Base-by-base conservation (phyloP, 1,284 basidiomycete species). In the Boletus holoroseus region DNA sequence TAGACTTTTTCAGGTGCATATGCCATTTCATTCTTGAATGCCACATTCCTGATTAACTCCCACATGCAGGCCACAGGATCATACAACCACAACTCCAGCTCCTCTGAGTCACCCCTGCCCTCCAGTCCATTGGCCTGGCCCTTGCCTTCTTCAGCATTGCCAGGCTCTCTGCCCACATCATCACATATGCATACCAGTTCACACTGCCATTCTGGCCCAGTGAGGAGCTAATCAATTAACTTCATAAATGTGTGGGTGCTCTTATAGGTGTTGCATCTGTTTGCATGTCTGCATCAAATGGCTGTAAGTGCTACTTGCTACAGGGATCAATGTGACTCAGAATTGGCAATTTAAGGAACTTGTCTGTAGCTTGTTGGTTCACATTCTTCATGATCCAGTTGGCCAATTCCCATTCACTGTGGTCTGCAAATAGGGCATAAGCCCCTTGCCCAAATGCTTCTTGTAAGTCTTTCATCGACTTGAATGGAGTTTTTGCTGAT, bases 41-140 rank as follows among this genome's bases (percentile, higher is more conserved):
- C 35, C 0, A 68, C 65, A 49, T 71, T 70, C 0, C 66, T 56
- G 4, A 73, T 61, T 1, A 73, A 47, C 41, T 73, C 66, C 3
- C 46, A 27, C 9, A 72, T 56, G 30, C 63, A 64, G 32, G 67
- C 63, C 0, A 72, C 58, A 16, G 67, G 64, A 46, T 72, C 57
- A 0, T 63, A 38, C 7, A 42, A 22, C 70, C 69, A 71, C 0
- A 70, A 40, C 39, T 71, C 63, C 0, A 68, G 41, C 8, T 57
- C 36, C 6, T 38, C 31, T 1, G 12, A 12, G 6, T 30, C 35
- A 18, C 11, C 3, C 20, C 20, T 4, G 5, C 16, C 35, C 11
- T 12, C 9, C 0, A 7, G 6, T n/a, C 7, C 31, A 31, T 31
- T 6, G 30, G 2, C 30, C 30, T 9, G 2, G 5, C 30, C 30